These are phyloP conservation scores for Capronia coronata DNA, from an alignment of 2,329 filamentous ascomycete genomes.

Conservation along the genomic window DNA sequence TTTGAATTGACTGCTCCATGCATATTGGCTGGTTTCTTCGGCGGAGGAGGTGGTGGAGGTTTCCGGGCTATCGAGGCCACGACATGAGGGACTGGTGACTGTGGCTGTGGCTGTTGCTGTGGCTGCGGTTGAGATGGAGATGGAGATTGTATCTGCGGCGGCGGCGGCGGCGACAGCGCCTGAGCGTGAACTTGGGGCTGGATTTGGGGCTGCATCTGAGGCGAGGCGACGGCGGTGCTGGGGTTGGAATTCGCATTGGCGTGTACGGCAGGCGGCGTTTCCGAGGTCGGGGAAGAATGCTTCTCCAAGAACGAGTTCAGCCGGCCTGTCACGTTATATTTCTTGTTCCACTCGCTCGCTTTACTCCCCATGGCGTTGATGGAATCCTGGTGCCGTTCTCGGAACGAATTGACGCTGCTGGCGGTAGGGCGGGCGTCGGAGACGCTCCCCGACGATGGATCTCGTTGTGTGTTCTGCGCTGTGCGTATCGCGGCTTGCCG, in stretches of 20 bases:
- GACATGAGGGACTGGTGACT: constrained; percentile 28
- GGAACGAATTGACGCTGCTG: constrained; percentile 57
- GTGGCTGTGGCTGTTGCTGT: constrained; percentile 1
- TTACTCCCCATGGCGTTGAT: constrained; percentile 54
- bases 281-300: constrained; percentile 33
- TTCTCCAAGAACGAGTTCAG: constrained; percentile 45
- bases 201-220: neutral
- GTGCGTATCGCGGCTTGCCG: constrained; percentile 57
- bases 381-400: constrained; percentile 63
- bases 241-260: too few species aligned
- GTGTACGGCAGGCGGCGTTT: constrained; percentile 28
- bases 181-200: constrained; percentile 1
- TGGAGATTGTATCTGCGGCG: too few species aligned
- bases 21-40: constrained; percentile 47
- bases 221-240: constrained; percentile 8
- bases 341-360: constrained; percentile 54
- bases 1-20: constrained; percentile 31
- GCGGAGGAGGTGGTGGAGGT: constrained; percentile 53
- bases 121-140: too few species aligned
- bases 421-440: constrained; percentile 54
- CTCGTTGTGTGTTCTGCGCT: constrained; percentile 52
- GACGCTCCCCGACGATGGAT: constrained; percentile 56
- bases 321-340: constrained; percentile 51
- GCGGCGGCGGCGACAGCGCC: neutral
- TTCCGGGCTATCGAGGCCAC: constrained; percentile 38